Conservation (phyloP, 1,284 basidiomycete genomes). For the Papiliotrema fonsecae region DNA sequence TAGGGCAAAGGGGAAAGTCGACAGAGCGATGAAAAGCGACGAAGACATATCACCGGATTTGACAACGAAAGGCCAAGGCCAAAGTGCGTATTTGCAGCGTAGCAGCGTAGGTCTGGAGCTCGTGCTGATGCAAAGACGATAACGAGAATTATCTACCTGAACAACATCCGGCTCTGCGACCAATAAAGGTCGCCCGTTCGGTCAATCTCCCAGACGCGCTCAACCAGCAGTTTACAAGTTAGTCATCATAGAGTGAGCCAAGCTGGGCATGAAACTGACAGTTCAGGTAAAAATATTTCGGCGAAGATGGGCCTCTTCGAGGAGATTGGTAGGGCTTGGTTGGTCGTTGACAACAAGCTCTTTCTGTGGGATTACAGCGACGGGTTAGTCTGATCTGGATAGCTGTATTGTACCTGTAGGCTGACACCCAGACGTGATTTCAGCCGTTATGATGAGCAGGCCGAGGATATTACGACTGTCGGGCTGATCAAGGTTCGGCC, state of each 20-base stretch:
- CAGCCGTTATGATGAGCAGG: constrained; percentile 77
- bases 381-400: constrained; percentile 56
- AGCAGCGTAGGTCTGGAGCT: too few species aligned
- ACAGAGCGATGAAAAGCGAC: constrained; percentile 31
- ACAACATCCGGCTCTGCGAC: too few species aligned
- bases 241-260: constrained; percentile 9
- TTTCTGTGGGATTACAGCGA: constrained; percentile 97
- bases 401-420: neutral
- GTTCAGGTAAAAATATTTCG: constrained; percentile 30
- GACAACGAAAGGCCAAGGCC: constrained; percentile 13
- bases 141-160: too few species aligned
- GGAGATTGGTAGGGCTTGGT: constrained; percentile 92
- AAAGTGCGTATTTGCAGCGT: constrained; percentile 26
- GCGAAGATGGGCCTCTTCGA: constrained; percentile 80
- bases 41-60: constrained; percentile 40
- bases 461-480: constrained; percentile 83
- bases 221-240: constrained; percentile 40
- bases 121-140: too few species aligned
- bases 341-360: constrained; percentile 88
- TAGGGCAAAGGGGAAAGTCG: constrained; percentile 34
- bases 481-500: constrained; percentile 66
- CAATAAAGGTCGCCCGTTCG: too few species aligned
- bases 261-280: neutral
- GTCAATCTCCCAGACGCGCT: constrained; percentile 43
- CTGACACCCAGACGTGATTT: constrained; percentile 32